These are phyloP conservation scores for Trichoderma endophyticum DNA, from an alignment of 2,329 filamentous ascomycete genomes.

Conservation along the genomic window DNA sequence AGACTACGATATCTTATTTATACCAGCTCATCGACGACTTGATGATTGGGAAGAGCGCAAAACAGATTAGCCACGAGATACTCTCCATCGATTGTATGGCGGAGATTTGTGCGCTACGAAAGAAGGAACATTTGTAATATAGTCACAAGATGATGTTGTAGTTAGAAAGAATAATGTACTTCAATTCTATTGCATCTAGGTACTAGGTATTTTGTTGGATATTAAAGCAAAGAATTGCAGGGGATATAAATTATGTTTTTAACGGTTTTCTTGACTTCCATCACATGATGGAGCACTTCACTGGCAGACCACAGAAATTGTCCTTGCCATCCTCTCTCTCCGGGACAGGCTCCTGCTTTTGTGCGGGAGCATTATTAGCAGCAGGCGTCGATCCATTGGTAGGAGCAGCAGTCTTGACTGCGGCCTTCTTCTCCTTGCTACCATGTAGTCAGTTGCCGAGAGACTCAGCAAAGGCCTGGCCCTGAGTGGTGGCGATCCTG, in stretches of 20 bases:
- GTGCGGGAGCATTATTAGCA: slow-evolving; percentile 17
- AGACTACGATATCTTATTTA: slow-evolving; percentile 29
- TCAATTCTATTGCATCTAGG: slow-evolving; percentile 8
- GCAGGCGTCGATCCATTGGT: slow-evolving; percentile 22
- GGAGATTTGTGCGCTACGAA: slow-evolving; percentile 30
- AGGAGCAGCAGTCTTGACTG: slow-evolving; percentile 28
- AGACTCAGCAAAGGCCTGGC: slow-evolving; percentile 76
- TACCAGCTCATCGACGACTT: slow-evolving; percentile 29
- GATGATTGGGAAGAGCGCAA: slow-evolving; percentile 22
- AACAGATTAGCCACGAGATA: slow-evolving; percentile 26
- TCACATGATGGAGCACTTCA: slow-evolving; percentile 68
- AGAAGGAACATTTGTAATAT: slow-evolving; percentile 21
- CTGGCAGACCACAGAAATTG: slow-evolving; percentile 68
- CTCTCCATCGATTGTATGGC: slow-evolving; percentile 30
- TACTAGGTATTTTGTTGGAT: background rate
- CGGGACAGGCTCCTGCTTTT: slow-evolving; percentile 1
- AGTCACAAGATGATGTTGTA: background rate
- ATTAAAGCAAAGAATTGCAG: slow-evolving; percentile 6
- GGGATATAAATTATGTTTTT: background rate
- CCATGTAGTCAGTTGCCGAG: slow-evolving; percentile 79
- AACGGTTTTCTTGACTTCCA: background rate
- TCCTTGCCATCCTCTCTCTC: slow-evolving; percentile 43
- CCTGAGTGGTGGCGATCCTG: slow-evolving; percentile 76
- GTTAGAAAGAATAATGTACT: background rate
- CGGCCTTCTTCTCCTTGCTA: slow-evolving; percentile 33